Base-by-base conservation (phyloP, 2,329 filamentous ascomycete species). In the Paraconiothyrium sp. region DNA sequence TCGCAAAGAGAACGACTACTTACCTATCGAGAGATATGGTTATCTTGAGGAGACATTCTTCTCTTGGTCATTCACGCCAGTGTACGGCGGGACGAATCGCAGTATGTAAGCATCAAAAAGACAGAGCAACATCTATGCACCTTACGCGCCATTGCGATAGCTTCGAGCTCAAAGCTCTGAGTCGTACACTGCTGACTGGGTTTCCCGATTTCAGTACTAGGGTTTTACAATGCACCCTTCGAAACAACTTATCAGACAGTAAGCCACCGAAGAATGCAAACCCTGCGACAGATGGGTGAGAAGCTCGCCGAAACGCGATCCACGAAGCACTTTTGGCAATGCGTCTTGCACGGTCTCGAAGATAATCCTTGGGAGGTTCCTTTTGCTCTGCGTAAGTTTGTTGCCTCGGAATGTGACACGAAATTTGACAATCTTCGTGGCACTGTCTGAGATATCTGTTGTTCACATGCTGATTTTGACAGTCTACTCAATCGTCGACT, bases 301-400 rank as follows among this genome's bases (percentile, higher is more conserved):
- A 69, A 69, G 67, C 44, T 78, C 67, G 67, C 76, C 13, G 63
- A 69, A 34, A 70, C 68, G 39, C 68, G 68, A 52, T 73, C 69
- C 1, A 69, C 70, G 10, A 74, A 72, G 46, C 68, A 80, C 2
- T 80, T 86, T 43, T 86, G 84, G 82, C 76, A 77, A 55, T 82
- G 79, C 70, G 81, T 85, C 32, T 65, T 86, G 11, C 82, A 85
- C 44, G 83, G 82, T 1, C 65, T 85, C 11, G 79, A 82, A 61
- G 78, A 80, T 16, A 76, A 76, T 44, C 62, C 67, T 13, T 68
- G 72, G 32, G 75, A 77, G 32, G 59, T 77, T 7, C 73, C 73
- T 2, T 78, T 78, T 54, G 72, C 74, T 11, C 57, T 78, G 1
- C 54, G 52, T 55, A 55, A 55, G 52, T 55, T 20, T 14, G 14